Base-by-base conservation (phyloP, 139 green algal genomes). In the Nannochloris sp. region DNA sequence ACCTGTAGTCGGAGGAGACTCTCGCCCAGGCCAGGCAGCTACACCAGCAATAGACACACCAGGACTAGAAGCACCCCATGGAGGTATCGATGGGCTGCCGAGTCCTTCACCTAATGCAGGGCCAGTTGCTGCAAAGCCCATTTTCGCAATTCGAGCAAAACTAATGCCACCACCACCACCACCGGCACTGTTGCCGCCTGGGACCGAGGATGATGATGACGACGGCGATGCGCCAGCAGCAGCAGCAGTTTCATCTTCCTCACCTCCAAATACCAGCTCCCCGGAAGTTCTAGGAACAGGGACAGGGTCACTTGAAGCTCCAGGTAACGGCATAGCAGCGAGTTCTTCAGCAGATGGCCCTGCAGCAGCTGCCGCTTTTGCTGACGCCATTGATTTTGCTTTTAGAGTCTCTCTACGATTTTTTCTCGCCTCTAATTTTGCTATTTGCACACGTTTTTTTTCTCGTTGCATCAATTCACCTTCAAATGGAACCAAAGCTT, bases 71-170 rank as follows among this genome's bases (percentile, higher is more conserved):
- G 29, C 62, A 25, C 4, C 12, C 5, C 61, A 19, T 59, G 12
- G 32, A 9, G 25, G 7, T 15, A 12, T 33, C n/a, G 57, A 55
- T 14, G 31, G 36, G 19, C 24, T 42, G 54, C 32, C 5, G 35
- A 61, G 3, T 58, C 32, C 38, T 10, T 54, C 8, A 25, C 53
- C 64, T 23, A 89, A 62, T 9, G 69, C 67, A 4, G 84, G 84
- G 0, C 85, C 85, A 0, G 83, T 85, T 2, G 85, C 85, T 12
- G 85, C 85, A 83, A 85, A 90, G 2, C 85, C 85, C 47, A 90
- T 66, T 24, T 68, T 61, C 0, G 85, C 74, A 9, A 92, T 89
- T 30, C 64, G 48, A 12, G 85, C 85, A 77, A 91, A 92, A 8
- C 70, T 85, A 6, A 89, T 70, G 0, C 78, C 82, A 4, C n/a